Evolutionary conservation across 1,284 basidiomycete species (phyloP), one percentile per base, ranked within the genome.

Genomic region (Malassezia psittaci): DNA sequence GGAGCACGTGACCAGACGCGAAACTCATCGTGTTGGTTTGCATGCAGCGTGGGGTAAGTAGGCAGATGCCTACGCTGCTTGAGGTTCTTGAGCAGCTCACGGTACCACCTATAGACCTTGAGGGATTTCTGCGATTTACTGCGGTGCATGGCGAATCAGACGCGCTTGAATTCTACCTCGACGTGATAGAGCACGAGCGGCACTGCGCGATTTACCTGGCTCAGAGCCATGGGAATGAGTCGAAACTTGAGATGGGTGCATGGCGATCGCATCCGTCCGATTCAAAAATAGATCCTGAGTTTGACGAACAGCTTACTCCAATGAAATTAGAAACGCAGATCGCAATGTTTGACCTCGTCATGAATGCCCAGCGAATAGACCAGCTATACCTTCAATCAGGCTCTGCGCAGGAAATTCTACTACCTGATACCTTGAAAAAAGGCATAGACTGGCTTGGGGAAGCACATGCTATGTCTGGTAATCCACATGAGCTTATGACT

Each of bases 131-230:
- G 61, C 56, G 65, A 29, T 72, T 64, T 58, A 47, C 72, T 21
- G 65, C 96, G 75, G 83, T 90, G 38, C 90, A 96, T 77, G 85
- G 87, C 34, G 84, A 88, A 52, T 91, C 96, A 75, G 91, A 96
- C 74, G 87, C 91, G 40, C 79, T 98, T 48, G 93, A 96, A 76
- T 98, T 98, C 69, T 98, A 91, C 91, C 83, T 98, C 34, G 93
- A 98, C 72, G 93, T 96, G 2, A 90, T 96, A 69, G 93, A 96
- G 78, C 93, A 98, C 75, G 94, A 96, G 78, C 96, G 36, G 10
- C 24, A 41, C 32, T 54, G 52, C n/a, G 39, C 38, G 5, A 34
- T 45, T 11, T 45, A 45, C 24, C 18, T 45, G 24, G 29, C 29
- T 18, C 18, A 32, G 21, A 34, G 24, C 43, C 15, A 45, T 19